These are phyloP conservation scores for Cladosporium halotolerans DNA, from an alignment of 2,329 filamentous ascomycete species.

Conservation along the genomic window DNA sequence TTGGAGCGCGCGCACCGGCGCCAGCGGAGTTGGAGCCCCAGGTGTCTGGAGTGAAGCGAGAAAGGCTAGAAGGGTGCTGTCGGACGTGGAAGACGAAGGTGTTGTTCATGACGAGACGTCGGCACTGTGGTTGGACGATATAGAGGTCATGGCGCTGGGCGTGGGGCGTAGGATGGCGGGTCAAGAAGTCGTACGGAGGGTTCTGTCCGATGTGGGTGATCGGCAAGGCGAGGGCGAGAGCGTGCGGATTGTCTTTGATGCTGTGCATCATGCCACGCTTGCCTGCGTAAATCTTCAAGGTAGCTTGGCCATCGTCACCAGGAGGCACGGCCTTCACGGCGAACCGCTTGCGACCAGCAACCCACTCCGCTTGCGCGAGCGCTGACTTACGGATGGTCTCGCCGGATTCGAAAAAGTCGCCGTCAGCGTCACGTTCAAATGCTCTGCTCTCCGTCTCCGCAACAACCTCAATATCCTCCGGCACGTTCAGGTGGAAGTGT, in stretches of 20 bases:
- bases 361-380: conserved; percentile 87
- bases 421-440: conserved; percentile 76
- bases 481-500: conserved; percentile 81
- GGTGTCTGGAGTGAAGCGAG: conserved; percentile 34
- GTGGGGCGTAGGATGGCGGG: conserved; percentile 90
- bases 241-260: conserved; percentile 91
- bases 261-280: conserved; percentile 95
- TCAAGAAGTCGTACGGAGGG: conserved; percentile 87
- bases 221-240: conserved; percentile 81
- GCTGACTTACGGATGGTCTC: conserved; percentile 80
- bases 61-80: conserved; percentile 70
- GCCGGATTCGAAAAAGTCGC: conserved; percentile 88
- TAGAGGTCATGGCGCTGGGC: conserved; percentile 97
- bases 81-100: conserved; percentile 96
- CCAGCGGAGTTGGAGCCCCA: conserved; percentile 30
- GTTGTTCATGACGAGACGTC: conserved; percentile 82
- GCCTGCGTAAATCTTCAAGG: conserved; percentile 87
- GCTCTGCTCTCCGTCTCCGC: conserved; percentile 85
- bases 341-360: conserved; percentile 78
- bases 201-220: conserved; percentile 88
- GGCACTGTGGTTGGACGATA: conserved; percentile 91
- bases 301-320: conserved; percentile 81
- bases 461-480: conserved; percentile 81
- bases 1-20: conserved; percentile 36
- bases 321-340: conserved; percentile 89